phyloP scores from a whole-genome alignment of 2,329 filamentous ascomycete species.

The Tolypocladium paradoxum region DNA sequence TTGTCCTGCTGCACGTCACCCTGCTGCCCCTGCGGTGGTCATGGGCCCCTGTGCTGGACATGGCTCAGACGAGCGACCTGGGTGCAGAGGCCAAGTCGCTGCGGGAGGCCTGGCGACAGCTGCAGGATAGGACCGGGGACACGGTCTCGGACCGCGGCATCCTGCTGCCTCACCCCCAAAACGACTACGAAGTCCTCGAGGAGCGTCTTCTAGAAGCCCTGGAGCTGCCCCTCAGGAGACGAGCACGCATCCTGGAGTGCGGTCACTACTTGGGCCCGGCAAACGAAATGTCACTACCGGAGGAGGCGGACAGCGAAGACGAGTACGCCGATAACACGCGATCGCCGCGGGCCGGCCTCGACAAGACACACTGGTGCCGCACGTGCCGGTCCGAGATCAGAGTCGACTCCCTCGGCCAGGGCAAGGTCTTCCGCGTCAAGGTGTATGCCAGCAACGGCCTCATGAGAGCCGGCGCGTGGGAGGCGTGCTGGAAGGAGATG shows the following conservation, averaged over 20 bases:
- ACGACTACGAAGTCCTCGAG: constrained; percentile 70
- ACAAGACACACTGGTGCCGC: constrained; percentile 42
- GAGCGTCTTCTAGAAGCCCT: constrained; percentile 66
- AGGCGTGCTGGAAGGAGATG: constrained; percentile 94
- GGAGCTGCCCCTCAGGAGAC: constrained; percentile 52
- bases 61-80: constrained; percentile 26
- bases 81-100: constrained; percentile 37
- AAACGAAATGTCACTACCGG: constrained; percentile 32
- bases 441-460: constrained; percentile 92
- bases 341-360: constrained; percentile 10
- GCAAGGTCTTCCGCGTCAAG: constrained; percentile 64
- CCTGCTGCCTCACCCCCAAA: constrained; percentile 65
- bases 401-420: constrained; percentile 40
- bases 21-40: constrained; percentile 59
- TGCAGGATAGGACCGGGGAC: constrained; percentile 61
- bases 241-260: constrained; percentile 63
- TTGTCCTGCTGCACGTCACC: constrained; percentile 70
- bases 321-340: constrained; percentile 24
- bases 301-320: constrained; percentile 36
- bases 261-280: constrained; percentile 63
- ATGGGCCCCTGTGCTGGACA: constrained; percentile 47
- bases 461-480: constrained; percentile 87
- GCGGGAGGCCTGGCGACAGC: constrained; percentile 53
- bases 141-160: constrained; percentile 65
- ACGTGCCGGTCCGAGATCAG: constrained; percentile 45